Evolutionary conservation across 306 rosid species (phyloP).

Genomic region (Geum urbanum): DNA sequence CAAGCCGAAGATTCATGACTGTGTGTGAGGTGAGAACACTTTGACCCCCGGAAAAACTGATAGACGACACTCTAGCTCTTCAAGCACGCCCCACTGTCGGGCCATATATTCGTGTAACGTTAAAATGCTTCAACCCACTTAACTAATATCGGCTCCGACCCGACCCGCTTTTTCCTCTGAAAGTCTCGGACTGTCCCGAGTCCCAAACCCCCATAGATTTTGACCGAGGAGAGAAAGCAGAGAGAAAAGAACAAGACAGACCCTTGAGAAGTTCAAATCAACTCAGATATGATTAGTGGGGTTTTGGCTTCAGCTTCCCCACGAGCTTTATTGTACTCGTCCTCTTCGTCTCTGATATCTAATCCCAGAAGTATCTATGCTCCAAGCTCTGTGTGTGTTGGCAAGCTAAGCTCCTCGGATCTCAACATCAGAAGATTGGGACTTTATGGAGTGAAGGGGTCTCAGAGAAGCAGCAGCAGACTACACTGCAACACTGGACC

Average conservation of each 20-base stretch:
- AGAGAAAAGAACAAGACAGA: conserved; percentile 22
- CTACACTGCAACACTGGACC: conserved; percentile 46
- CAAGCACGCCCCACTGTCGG: not conserved
- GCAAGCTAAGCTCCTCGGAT: conserved; percentile 9
- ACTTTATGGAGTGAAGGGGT: conserved; percentile 25
- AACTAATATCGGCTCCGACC: not conserved
- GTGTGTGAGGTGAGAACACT: too few species aligned
- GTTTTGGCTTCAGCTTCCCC: conserved; percentile 38
- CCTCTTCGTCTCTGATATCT: conserved; percentile 10
- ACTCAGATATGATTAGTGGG: conserved; percentile 44
- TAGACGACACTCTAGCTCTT: not conserved
- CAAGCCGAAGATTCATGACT: too few species aligned
- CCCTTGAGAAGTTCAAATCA: not conserved
- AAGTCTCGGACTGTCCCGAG: not conserved
- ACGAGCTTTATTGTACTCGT: conserved; percentile 15
- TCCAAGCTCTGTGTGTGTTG: conserved; percentile 22
- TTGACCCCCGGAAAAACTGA: not conserved
- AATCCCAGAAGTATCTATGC: conserved; percentile 27
- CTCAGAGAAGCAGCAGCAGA: conserved; percentile 17
- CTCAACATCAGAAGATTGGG: conserved; percentile 29
- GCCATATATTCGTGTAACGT: not conserved
- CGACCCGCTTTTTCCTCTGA: not conserved
- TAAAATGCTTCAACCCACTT: not conserved
- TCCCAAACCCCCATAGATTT: not conserved
- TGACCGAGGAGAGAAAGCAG: conserved; percentile 18